Conservation (phyloP, 2,329 filamentous ascomycete genomes). For the Calonectria ilicicola region DNA sequence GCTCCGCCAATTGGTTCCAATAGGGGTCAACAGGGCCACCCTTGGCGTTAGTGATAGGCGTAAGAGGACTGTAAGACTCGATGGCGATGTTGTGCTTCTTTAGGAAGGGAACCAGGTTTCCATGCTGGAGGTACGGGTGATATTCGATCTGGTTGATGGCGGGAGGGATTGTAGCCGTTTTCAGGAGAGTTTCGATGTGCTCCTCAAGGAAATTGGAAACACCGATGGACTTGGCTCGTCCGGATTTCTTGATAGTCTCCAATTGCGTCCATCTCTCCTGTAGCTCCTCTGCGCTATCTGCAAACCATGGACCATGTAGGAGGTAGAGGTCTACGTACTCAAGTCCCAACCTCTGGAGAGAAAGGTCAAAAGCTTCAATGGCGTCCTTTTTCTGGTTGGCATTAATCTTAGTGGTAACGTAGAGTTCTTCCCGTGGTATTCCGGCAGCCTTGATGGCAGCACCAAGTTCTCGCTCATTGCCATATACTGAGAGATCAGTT, state of each 20-base stretch:
- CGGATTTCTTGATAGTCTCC: constrained; percentile 75
- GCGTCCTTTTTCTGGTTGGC: constrained; percentile 55
- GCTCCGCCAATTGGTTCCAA: constrained; percentile 64
- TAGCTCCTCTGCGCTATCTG: constrained; percentile 62
- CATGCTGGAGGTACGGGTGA: constrained; percentile 80
- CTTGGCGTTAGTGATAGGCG: constrained; percentile 58
- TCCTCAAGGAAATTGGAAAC: constrained; percentile 78
- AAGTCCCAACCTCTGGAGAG: constrained; percentile 73
- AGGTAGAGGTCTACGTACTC: constrained; percentile 81
- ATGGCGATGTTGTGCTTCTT: constrained; percentile 68
- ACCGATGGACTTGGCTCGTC: constrained; percentile 77
- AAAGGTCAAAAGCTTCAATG: constrained; percentile 65
- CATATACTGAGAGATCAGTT: constrained; percentile 59
- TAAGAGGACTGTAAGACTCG: constrained; percentile 68
- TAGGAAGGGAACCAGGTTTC: constrained; percentile 68
- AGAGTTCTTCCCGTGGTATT: constrained; percentile 75
- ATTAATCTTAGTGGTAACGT: constrained; percentile 72
- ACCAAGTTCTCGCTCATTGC: constrained; percentile 78
- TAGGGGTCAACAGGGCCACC: constrained; percentile 66
- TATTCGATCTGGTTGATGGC: constrained; percentile 86
- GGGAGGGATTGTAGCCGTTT: constrained; percentile 71
- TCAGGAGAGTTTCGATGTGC: constrained; percentile 67
- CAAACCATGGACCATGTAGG: constrained; percentile 69
- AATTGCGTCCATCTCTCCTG: constrained; percentile 70
- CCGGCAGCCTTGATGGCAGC: constrained; percentile 75